Percentiles rank a stretch among this genome's conserved stretches.
phyloP scores from a whole-genome alignment of 495 filamentous ascomycete genomes.

The Neurospora sp. region DNA sequence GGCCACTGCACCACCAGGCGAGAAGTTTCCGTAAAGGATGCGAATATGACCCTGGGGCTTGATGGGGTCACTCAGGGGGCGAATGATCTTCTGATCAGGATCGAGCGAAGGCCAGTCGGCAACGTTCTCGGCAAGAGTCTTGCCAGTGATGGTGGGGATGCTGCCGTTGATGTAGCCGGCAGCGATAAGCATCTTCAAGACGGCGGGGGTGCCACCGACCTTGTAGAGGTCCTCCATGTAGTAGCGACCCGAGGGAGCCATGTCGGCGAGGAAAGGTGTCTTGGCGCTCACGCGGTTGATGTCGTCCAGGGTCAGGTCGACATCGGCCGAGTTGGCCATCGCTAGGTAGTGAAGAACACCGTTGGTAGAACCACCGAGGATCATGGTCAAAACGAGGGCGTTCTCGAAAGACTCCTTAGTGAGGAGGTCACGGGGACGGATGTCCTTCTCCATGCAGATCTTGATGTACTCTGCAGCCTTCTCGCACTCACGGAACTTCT shows the following conservation, averaged over 20 bases:
- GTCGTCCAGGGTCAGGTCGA: constrained; percentile 77
- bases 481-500: constrained; percentile 86
- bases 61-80: constrained; percentile 72
- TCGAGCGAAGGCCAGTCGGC: constrained; percentile 69
- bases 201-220: constrained; percentile 81
- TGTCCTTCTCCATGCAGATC: constrained; percentile 77
- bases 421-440: constrained; percentile 73
- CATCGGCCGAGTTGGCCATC: constrained; percentile 84
- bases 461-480: constrained; percentile 81
- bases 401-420: constrained; percentile 86
- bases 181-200: constrained; percentile 85
- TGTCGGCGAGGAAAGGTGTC: constrained; percentile 87
- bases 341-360: constrained; percentile 90
- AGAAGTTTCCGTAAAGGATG: constrained; percentile 81
- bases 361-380: constrained; percentile 83
- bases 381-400: constrained; percentile 87
- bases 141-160: constrained; percentile 87
- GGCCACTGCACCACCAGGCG: constrained; percentile 85
- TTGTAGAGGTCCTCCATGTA: constrained; percentile 95
- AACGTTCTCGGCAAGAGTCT: constrained; percentile 82
- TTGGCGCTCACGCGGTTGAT: constrained; percentile 80
- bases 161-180: constrained; percentile 71
- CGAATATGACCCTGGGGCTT: constrained; percentile 83
- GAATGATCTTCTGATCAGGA: constrained; percentile 77
- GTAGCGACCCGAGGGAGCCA: constrained; percentile 79